A percentile compares a stretch with the other conserved stretches of the same genome.
phyloP scores from a whole-genome alignment of 495 filamentous ascomycete species.

The Aspergillus heteromorphus region DNA sequence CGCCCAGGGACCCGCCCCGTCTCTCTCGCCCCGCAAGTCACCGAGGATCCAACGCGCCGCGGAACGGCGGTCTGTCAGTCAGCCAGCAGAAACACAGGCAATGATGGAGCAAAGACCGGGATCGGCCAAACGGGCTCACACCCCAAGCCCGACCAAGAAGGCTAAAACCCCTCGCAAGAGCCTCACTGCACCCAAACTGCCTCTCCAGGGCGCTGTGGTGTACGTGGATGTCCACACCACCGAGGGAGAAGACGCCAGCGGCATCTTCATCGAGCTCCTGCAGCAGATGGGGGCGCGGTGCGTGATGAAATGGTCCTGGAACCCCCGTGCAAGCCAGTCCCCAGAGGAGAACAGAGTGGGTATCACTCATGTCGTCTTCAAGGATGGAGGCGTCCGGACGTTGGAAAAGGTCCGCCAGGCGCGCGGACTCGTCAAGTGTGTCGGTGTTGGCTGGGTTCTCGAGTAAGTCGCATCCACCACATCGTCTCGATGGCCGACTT shows the following conservation, averaged over 20 bases:
- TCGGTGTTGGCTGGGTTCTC: slow-evolving; percentile 83
- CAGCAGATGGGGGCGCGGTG: slow-evolving; percentile 81
- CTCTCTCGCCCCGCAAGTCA: slow-evolving; percentile 24
- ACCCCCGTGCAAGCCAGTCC: slow-evolving; percentile 46
- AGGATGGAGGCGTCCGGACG: slow-evolving; percentile 83
- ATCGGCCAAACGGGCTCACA: neutral
- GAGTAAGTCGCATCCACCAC: too few relatives aligned
- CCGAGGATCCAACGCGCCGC: slow-evolving; percentile 17
- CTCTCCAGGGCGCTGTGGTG: slow-evolving; percentile 70
- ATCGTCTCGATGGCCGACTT: too few relatives aligned
- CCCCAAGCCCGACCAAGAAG: neutral
- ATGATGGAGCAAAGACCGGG: neutral
- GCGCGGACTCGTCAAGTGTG: slow-evolving; percentile 71
- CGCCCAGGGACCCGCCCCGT: slow-evolving; percentile 11
- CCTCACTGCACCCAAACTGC: slow-evolving; percentile 17
- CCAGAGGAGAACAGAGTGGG: slow-evolving; percentile 55
- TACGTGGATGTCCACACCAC: slow-evolving; percentile 90
- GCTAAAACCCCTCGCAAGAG: slow-evolving; percentile 21
- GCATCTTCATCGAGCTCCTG: slow-evolving; percentile 76
- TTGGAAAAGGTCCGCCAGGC: slow-evolving; percentile 79
- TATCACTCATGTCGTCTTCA: slow-evolving; percentile 94
- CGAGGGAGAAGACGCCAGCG: slow-evolving; percentile 80
- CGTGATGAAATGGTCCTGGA: slow-evolving; percentile 83
- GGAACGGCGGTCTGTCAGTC: slow-evolving; percentile 17
- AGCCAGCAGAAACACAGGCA: slow-evolving; percentile 6